These are phyloP conservation scores for Selaginella moellendorffii DNA, from an alignment of 75 land plant species.

Conservation along the genomic window DNA sequence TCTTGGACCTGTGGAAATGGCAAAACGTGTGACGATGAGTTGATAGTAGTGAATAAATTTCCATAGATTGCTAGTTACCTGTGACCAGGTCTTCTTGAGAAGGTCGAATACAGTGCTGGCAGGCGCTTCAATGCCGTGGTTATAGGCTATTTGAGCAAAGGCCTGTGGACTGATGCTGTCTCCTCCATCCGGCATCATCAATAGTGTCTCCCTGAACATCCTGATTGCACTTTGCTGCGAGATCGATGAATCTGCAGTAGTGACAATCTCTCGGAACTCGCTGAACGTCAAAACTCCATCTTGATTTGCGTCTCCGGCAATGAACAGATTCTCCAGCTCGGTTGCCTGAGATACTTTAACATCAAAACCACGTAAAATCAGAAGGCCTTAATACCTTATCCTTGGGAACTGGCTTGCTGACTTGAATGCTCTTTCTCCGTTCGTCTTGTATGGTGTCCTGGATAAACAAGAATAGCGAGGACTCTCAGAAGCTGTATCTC, in stretches of 20 bases:
- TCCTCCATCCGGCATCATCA: conserved; percentile 29
- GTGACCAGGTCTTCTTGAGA: conserved; percentile 28
- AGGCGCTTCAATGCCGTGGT: conserved; percentile 28
- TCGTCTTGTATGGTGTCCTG: neutral
- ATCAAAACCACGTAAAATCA: neutral
- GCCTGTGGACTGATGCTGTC: conserved; percentile 32
- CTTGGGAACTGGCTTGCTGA: conserved; percentile 4
- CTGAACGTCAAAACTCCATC: conserved; percentile 32
- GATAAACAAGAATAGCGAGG: neutral
- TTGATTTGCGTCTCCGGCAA: conserved; percentile 35
- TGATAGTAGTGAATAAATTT: neutral
- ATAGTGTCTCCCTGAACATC: conserved; percentile 28
- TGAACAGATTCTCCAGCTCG: conserved; percentile 25
- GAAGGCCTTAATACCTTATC: neutral
- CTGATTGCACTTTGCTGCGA: conserved; percentile 27
- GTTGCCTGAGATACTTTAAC: conserved; percentile 10
- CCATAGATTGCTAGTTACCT: conserved; percentile 18
- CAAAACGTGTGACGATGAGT: neutral
- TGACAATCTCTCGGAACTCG: conserved; percentile 28
- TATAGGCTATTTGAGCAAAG: conserved; percentile 28
- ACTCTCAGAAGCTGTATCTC: neutral
- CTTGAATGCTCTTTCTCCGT: neutral
- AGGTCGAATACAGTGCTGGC: conserved; percentile 16
- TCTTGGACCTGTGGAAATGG: conserved; percentile 15
- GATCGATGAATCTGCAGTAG: conserved; percentile 24